Evolutionary conservation across 306 rosid species (phyloP).

Genomic region (Medicago ruthenica): DNA sequence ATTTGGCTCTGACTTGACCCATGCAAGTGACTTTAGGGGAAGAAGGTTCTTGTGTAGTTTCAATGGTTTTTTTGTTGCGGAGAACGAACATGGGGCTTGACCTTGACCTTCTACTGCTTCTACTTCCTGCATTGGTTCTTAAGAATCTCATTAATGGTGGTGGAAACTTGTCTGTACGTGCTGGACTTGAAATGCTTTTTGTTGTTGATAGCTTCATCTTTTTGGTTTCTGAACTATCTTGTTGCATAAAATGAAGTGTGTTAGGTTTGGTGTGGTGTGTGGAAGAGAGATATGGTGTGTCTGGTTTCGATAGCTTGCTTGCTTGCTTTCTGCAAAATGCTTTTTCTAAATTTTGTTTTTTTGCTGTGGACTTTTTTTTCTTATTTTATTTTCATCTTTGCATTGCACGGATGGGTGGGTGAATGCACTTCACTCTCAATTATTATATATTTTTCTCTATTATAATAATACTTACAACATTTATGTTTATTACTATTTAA

Average conservation of each 20-base stretch:
- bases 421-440: slow-evolving; percentile 44
- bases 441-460: too few relatives aligned
- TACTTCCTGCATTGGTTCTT: slow-evolving; percentile 76
- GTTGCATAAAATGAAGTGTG: background rate
- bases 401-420: slow-evolving; percentile 73
- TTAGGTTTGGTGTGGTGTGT: background rate
- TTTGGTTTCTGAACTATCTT: background rate
- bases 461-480: too few relatives aligned
- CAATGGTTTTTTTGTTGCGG: slow-evolving; percentile 69
- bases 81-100: slow-evolving; percentile 88
- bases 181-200: slow-evolving; percentile 83
- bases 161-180: slow-evolving; percentile 82
- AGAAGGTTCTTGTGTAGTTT: slow-evolving; percentile 85
- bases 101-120: slow-evolving; percentile 71
- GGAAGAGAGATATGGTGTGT: slow-evolving; percentile 27
- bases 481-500: too few relatives aligned
- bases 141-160: slow-evolving; percentile 94
- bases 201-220: slow-evolving; percentile 64
- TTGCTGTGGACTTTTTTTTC: slow-evolving; percentile 8
- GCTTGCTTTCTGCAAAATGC: slow-evolving; percentile 35
- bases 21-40: slow-evolving; percentile 99
- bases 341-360: slow-evolving; percentile 40
- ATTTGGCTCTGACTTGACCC: slow-evolving; percentile 82
- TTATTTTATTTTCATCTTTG: slow-evolving; percentile 40
- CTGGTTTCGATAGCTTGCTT: slow-evolving; percentile 11